These are phyloP conservation scores for Saitozyma sp. DNA, from an alignment of 768 basidiomycete species.

Conservation along the genomic window DNA sequence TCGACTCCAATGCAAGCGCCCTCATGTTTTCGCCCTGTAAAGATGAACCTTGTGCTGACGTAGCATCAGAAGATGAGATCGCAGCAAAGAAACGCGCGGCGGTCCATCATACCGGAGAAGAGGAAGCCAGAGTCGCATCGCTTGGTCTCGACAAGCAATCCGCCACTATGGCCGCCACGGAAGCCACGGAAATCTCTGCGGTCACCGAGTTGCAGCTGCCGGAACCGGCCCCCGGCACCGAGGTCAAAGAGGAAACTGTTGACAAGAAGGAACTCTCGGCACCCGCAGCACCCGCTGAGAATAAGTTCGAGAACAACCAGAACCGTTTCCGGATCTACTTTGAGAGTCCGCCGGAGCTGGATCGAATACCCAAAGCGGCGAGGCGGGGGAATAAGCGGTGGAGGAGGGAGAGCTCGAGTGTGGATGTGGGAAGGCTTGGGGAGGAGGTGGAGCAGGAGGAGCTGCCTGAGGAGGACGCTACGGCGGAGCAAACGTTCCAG, in stretches of 20 bases:
- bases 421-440: constrained; percentile 10
- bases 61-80: no score
- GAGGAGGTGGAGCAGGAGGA: constrained; percentile 7
- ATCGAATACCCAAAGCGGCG: constrained; percentile 41
- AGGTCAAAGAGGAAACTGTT: constrained; percentile 2
- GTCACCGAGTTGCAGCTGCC: no score
- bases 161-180: not conserved
- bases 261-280: not conserved
- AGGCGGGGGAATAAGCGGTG: constrained; percentile 31
- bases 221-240: not conserved
- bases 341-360: constrained; percentile 51
- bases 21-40: no score
- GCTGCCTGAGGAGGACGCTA: not conserved
- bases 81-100: no score
- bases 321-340: constrained; percentile 56
- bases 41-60: no score
- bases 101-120: no score
- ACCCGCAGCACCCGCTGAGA: not conserved
- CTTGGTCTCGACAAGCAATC: constrained; percentile 34
- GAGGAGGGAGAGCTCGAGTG: constrained; percentile 38
- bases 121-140: no score
- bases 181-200: not conserved
- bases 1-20: no score
- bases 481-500: not conserved
- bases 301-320: constrained; percentile 42